Base-by-base conservation (phyloP, 768 basidiomycete genomes). In the Calocybe cyanea region DNA sequence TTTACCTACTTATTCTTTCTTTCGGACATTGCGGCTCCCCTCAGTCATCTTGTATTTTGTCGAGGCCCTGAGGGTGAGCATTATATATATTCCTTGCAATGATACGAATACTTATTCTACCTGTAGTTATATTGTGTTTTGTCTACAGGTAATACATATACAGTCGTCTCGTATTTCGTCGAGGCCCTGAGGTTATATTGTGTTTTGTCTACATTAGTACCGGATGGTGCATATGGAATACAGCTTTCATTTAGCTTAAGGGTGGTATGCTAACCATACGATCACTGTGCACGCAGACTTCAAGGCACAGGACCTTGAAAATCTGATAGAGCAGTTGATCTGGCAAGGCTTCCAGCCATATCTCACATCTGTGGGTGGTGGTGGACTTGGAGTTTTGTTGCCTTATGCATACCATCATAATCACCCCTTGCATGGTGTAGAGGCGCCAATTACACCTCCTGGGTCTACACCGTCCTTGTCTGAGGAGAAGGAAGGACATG, bases 301-400 rank as follows among this genome's bases (percentile, higher is more conserved):
- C 71, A 63, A 81, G 34, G 75, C 80, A 32, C 68, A 72, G 14
- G 55, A 71, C 14, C 70, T 95, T 37, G 58, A 73, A 25, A 66
- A 73, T 50, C 77, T 97, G 56, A 73, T 81, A 34, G 61, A 66
- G 15, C 72, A 73, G 7, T 80, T 97, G 54, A 64, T 70, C 55
- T 69, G 71, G 49, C 75, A 78, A 42, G 79, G 77, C 46, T 96
- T 85, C 71, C 75, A 80, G 52, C 85, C 91, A 20, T 93, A 98
- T 74, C 72, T 91, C 55, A 94, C 95, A 28, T 80, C 88, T 45
- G 90, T 99, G 40, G 96, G 96, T 13, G 96, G 96, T 45, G 85
- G 83, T 54, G 95, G 95, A 8, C 76, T 95, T 14, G 95, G 95
- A 49, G 78, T 99, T 53, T 72, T 92, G 56, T 82, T 84, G 3